Conservation (phyloP, 331 rosid species). For the Acacia pycnantha region DNA sequence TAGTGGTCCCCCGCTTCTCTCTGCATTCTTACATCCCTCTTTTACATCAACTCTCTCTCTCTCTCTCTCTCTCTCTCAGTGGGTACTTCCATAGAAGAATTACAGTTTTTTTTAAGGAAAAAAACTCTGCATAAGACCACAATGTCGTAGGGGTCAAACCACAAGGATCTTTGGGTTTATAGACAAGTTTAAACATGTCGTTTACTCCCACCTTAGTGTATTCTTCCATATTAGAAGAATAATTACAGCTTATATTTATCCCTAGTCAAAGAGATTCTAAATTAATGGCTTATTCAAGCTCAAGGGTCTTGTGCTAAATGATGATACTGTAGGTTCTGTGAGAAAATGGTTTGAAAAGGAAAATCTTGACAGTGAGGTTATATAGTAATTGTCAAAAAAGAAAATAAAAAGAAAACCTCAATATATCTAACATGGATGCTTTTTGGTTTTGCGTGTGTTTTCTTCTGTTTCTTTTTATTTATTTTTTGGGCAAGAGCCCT, state of each 20-base stretch:
- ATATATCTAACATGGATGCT: neutral
- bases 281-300: neutral
- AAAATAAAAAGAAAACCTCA: neutral
- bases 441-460: neutral
- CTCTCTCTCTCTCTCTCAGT: neutral
- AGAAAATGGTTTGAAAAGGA: neutral
- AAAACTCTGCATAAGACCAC: neutral
- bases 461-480: neutral
- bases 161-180: neutral
- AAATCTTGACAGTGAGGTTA: neutral
- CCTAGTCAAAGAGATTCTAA: neutral
- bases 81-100: neutral
- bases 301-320: neutral
- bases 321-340: neutral
- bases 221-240: neutral
- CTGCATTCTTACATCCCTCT: neutral
- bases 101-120: neutral
- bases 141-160: neutral
- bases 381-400: neutral
- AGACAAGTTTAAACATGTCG: neutral
- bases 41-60: neutral
- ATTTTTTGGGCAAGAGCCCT: slow-evolving; percentile 5
- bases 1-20: neutral
- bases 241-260: neutral
- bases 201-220: neutral